Evolutionary conservation across 1,139 yeast genomes (phyloP), one percentile per base, ranked within the genome.

Genomic region (Candida tetrigidarum): DNA sequence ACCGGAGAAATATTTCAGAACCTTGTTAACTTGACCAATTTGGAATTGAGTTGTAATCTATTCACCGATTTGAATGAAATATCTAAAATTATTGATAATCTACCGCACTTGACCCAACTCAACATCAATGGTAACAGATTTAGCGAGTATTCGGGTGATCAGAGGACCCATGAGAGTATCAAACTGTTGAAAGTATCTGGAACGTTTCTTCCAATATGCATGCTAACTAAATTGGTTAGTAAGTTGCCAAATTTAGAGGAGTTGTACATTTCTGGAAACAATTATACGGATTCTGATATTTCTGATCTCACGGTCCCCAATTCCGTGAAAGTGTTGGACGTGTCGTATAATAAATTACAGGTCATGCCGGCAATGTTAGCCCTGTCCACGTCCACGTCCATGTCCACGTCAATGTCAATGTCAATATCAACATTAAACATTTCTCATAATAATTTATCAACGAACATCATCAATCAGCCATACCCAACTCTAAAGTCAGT

Each of bases 1-100:
- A 28, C 16, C 5, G 14, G 42, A 39, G 43, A 39, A 12, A 48
- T 58, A 12, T 41, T 53, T 36, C 12, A 26, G 9, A 40, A 37
- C 16, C 55, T 76, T 39, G 46, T 53, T 11, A 58, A 60, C 44
- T 62, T 79, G 33, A 55, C 53, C 32, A 63, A 68, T 27, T 64
- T 91, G 36, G 93, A 87, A 56, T 54, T 91, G 37, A 77, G 92
- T 18, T 77, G 63, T 55, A 88, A 89, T 56, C 64, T 89, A 41
- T 60, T 88, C 15, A 59, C 60, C 7, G 63, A 67, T 37, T 58
- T 84, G 45, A 48, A 53, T 0, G 69, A 67, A 3, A 59, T 86
- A 0, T 59, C 72, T 50, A 51, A 55, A 1, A 63, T 83, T 11
- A 54, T 78, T 0, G 47, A 54, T 7, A 50, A 54, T 2, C 50